phyloP scores from a whole-genome alignment of 805 yeast species.

The Torulaspora microellipsoides region DNA sequence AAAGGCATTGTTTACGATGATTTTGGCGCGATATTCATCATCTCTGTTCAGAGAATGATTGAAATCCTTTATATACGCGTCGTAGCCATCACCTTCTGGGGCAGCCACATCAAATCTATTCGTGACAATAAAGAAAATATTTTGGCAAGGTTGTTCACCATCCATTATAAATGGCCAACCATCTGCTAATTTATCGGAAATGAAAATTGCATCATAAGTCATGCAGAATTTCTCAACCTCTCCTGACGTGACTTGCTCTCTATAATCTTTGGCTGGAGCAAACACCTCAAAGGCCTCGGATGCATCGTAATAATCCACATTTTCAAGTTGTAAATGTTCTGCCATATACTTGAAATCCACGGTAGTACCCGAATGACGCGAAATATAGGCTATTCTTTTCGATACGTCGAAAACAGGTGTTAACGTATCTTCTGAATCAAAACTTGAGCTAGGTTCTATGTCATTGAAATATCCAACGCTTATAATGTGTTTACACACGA shows the following conservation, averaged over 20 bases:
- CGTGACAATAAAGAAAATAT: conserved; percentile 8
- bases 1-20: conserved; percentile 8
- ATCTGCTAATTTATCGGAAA: conserved; percentile 12
- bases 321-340: conserved; percentile 5
- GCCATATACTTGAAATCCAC: conserved; percentile 10
- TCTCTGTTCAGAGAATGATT: conserved; percentile 9
- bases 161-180: conserved; percentile 13
- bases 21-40: conserved; percentile 6
- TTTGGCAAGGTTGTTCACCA: conserved; percentile 7
- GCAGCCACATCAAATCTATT: conserved; percentile 9
- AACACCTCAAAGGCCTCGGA: background rate
- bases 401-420: conserved; percentile 1
- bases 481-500: too few relatives aligned
- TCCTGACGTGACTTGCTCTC: conserved; percentile 1
- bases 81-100: background rate
- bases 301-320: conserved; percentile 9
- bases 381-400: conserved; percentile 9
- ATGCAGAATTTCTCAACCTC: conserved; percentile 6
- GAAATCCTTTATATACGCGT: conserved; percentile 3
- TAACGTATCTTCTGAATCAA: too few relatives aligned
- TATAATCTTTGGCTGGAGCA: background rate
- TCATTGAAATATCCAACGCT: too few relatives aligned
- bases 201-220: conserved; percentile 7
- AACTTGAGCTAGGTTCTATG: too few relatives aligned
- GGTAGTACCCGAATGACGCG: conserved; percentile 12